These are phyloP conservation scores for Annulohypoxylon moriforme DNA, from an alignment of 495 filamentous ascomycete genomes.

Conservation along the genomic window DNA sequence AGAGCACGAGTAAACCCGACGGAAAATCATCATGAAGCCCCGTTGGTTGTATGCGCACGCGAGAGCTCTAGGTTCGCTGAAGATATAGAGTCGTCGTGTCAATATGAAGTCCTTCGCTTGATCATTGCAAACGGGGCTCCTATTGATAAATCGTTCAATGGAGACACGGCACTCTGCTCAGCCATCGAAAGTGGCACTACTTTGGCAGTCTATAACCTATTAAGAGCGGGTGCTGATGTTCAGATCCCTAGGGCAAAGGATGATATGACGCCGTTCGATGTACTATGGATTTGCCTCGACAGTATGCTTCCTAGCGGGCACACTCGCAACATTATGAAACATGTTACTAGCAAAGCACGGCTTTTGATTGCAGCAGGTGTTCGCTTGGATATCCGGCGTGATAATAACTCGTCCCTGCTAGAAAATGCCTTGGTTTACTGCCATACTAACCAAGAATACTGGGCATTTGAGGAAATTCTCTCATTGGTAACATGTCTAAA, in stretches of 20 bases:
- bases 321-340: too few relatives aligned
- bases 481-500: conserved; percentile 1
- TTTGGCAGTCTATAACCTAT: conserved; percentile 6
- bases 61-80: not conserved
- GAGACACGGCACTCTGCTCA: conserved; percentile 7
- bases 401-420: not conserved
- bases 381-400: conserved; percentile 13
- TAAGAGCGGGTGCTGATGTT: conserved; percentile 26
- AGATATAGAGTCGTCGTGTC: not conserved
- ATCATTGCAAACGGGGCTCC: conserved; percentile 12
- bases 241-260: not conserved
- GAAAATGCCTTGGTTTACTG: not conserved
- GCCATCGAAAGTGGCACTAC: conserved; percentile 7
- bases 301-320: too few relatives aligned
- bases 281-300: too few relatives aligned
- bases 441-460: not conserved
- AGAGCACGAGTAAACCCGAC: conserved; percentile 13
- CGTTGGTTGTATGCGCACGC: conserved; percentile 3
- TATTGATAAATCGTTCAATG: not conserved
- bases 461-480: not conserved
- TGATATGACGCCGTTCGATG: conserved; percentile 5
- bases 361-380: conserved; percentile 23
- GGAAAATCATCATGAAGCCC: not conserved
- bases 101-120: not conserved
- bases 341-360: conserved; percentile 9